Conservation (phyloP, 2,329 filamentous ascomycete species). For the Venturia effusa region DNA sequence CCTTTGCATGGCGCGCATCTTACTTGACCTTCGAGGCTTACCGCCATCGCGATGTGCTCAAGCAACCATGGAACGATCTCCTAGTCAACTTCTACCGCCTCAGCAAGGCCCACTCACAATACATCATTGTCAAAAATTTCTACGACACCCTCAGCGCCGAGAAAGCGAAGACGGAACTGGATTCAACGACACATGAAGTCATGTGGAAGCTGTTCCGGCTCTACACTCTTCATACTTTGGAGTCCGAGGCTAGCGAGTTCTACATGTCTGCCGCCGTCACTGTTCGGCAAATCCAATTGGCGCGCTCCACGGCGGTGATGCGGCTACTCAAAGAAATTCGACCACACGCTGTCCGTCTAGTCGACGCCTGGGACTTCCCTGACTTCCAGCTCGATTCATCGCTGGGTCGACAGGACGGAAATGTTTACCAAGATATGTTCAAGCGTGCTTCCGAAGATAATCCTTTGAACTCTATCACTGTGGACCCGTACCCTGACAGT, state of each 20-base stretch:
- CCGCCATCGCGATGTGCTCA: conserved; percentile 63
- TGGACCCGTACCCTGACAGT: conserved; percentile 49
- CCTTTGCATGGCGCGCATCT: conserved; percentile 65
- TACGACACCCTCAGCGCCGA: conserved; percentile 55
- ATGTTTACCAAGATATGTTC: conserved; percentile 71
- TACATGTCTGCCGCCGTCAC: conserved; percentile 59
- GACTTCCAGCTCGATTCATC: conserved; percentile 69
- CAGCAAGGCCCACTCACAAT: conserved; percentile 64
- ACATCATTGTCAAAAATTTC: conserved; percentile 70
- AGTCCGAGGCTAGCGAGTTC: conserved; percentile 61
- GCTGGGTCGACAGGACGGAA: conserved; percentile 59
- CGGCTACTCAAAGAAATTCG: conserved; percentile 60
- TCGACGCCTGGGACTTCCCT: conserved; percentile 66
- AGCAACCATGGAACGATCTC: conserved; percentile 66
- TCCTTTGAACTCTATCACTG: conserved; percentile 59
- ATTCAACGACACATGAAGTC: conserved; percentile 22
- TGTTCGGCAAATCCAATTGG: conserved; percentile 60
- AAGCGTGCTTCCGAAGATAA: conserved; percentile 60
- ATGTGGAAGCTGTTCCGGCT: conserved; percentile 59
- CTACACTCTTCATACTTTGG: conserved; percentile 54
- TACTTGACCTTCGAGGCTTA: conserved; percentile 67
- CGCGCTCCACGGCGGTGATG: conserved; percentile 57
- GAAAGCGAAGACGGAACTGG: conserved; percentile 32
- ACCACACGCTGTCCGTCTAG: conserved; percentile 60
- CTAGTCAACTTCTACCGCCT: conserved; percentile 71